Conservation (phyloP, 352 stramenopile genomes). For the Blastocystis sp. region DNA sequence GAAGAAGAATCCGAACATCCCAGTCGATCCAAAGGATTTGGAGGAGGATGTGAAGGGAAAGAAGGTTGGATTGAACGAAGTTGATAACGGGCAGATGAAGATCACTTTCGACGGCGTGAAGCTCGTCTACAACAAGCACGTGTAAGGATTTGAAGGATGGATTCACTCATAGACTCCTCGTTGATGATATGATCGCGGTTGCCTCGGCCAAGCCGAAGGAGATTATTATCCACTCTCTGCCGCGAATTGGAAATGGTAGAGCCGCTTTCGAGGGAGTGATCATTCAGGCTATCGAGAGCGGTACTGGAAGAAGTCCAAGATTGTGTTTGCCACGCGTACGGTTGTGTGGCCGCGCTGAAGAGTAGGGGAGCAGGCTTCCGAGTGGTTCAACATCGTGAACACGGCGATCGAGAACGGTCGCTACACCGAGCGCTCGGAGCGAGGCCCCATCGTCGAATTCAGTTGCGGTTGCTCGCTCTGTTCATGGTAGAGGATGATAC, state of each 20-base stretch:
- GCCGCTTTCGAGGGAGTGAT: background rate
- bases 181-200: constrained; percentile 62
- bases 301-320: constrained; percentile 65
- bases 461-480: background rate
- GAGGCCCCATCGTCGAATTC: constrained; percentile 64
- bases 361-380: constrained; percentile 50
- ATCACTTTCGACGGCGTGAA: constrained; percentile 65
- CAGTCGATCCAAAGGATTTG: background rate
- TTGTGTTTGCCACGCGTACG: constrained; percentile 43
- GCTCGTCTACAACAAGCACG: constrained; percentile 56
- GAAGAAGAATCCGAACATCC: constrained; percentile 57
- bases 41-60: constrained; percentile 58
- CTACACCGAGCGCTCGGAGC: background rate
- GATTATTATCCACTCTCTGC: constrained; percentile 51
- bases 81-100: constrained; percentile 43
- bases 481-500: constrained; percentile 49
- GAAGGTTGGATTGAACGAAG: background rate
- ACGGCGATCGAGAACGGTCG: constrained; percentile 53
- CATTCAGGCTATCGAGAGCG: constrained; percentile 41
- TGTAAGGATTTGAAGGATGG: background rate
- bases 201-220: constrained; percentile 54
- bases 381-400: constrained; percentile 61
- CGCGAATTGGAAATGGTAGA: constrained; percentile 26
- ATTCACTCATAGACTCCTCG: constrained; percentile 27
- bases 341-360: background rate